Evolutionary conservation across 257 asterid genomes (phyloP).

Genomic region (Perilla frutescens): DNA sequence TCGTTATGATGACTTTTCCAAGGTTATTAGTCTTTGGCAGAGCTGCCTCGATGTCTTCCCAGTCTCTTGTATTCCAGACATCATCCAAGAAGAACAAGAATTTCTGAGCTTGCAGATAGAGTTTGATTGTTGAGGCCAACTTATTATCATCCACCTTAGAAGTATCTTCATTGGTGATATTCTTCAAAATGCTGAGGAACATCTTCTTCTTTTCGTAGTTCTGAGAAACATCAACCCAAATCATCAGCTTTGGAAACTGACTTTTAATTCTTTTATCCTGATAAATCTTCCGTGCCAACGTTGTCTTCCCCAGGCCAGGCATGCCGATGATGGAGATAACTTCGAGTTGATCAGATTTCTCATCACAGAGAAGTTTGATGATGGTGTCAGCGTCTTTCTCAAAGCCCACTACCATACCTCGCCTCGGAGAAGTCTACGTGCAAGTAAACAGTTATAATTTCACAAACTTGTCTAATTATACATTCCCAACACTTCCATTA

Average conservation of each 20-base stretch:
- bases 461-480: too few species aligned
- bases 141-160: slow-evolving; percentile 22
- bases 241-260: neutral
- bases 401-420: slow-evolving; percentile 32
- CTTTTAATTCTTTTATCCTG: neutral
- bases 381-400: slow-evolving; percentile 26
- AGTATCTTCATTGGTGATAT: neutral
- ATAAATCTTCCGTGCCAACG: slow-evolving; percentile 32
- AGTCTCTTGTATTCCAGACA: slow-evolving; percentile 42
- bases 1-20: slow-evolving; percentile 46
- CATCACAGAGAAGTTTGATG: slow-evolving; percentile 4
- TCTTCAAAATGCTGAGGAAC: slow-evolving; percentile 17
- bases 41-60: slow-evolving; percentile 36
- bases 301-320: slow-evolving; percentile 41
- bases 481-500: too few species aligned
- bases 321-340: slow-evolving; percentile 37
- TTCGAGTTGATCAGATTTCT: slow-evolving; percentile 25
- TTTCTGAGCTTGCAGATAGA: slow-evolving; percentile 27
- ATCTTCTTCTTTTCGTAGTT: slow-evolving; percentile 20
- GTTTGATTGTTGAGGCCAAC: slow-evolving; percentile 14
- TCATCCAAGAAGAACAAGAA: slow-evolving; percentile 50
- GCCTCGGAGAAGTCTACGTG: neutral
- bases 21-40: slow-evolving; percentile 37
- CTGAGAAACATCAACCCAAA: slow-evolving; percentile 38
- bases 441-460: neutral